A percentile compares a stretch with the other conserved stretches of the same genome.
phyloP scores from a whole-genome alignment of 2,329 filamentous ascomycete species.

The Botryotinia convoluta region DNA sequence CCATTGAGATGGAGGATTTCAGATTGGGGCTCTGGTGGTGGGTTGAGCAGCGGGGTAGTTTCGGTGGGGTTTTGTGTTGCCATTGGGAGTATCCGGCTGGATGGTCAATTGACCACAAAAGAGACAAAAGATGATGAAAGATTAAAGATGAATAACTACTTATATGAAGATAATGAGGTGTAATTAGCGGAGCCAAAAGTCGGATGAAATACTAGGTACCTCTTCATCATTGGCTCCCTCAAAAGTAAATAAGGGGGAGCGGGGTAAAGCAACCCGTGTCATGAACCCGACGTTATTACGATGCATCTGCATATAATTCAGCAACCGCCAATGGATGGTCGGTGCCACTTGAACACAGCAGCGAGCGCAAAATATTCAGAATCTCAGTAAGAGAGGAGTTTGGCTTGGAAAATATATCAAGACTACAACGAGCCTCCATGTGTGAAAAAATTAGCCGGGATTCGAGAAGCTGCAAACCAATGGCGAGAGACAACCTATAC shows the following conservation, averaged over 20 bases:
- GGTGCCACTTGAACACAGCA: background rate
- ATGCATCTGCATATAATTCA: background rate
- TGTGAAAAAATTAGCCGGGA: background rate
- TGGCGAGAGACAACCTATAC: background rate
- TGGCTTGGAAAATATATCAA: background rate
- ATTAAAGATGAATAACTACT: background rate
- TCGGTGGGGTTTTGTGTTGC: background rate
- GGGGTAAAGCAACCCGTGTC: background rate
- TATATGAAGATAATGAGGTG: background rate
- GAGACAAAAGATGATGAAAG: background rate
- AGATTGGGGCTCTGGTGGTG: background rate
- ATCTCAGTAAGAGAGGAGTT: background rate
- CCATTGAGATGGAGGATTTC: conserved; percentile 6
- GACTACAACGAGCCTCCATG: background rate
- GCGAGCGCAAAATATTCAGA: background rate
- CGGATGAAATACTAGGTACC: background rate
- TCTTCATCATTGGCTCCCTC: background rate
- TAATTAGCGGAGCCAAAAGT: background rate
- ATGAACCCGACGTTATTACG: background rate
- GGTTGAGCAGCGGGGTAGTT: conserved; percentile 2
- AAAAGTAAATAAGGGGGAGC: background rate
- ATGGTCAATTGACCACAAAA: background rate
- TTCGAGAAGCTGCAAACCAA: background rate
- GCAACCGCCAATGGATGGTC: background rate
- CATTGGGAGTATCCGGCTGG: background rate